Conservation (phyloP, 495 filamentous ascomycete species). For the Annulohypoxylon stygium region DNA sequence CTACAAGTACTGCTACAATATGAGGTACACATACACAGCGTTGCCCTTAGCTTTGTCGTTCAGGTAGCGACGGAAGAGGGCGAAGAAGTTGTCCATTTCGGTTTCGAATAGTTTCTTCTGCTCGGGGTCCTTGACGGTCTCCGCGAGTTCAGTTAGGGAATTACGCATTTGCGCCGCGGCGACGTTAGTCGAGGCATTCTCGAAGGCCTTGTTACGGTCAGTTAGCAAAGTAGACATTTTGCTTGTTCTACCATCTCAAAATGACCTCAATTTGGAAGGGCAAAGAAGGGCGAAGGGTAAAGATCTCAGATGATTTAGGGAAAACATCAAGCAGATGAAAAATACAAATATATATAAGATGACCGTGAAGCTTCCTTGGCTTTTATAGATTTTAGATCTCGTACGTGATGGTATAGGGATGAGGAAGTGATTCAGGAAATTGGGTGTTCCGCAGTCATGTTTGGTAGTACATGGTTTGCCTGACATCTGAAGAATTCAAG, state of each 20-base stretch:
- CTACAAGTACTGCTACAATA: not conserved
- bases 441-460: not conserved
- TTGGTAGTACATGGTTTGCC: slow-evolving; percentile 4
- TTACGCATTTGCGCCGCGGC: slow-evolving; percentile 99
- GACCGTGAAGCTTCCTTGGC: not conserved
- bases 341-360: not conserved
- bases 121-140: slow-evolving; percentile 83
- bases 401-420: not conserved
- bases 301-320: not conserved
- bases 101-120: slow-evolving; percentile 97
- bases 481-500: slow-evolving; percentile 12
- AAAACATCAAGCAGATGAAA: not conserved
- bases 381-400: not conserved
- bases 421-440: slow-evolving; percentile 15
- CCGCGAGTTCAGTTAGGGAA: slow-evolving; percentile 89
- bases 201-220: slow-evolving; percentile 79
- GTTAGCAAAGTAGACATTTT: slow-evolving; percentile 30
- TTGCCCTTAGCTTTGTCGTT: slow-evolving; percentile 99
- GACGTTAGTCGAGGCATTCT: slow-evolving; percentile 98
- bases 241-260: not conserved
- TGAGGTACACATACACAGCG: slow-evolving; percentile 68
- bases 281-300: not conserved
- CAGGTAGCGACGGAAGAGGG: slow-evolving; percentile 95
- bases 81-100: slow-evolving; percentile 99
- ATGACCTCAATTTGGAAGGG: not conserved